Evolutionary conservation across 2,329 filamentous ascomycete species (phyloP).

Genomic region (Paecilomyces variotii): DNA sequence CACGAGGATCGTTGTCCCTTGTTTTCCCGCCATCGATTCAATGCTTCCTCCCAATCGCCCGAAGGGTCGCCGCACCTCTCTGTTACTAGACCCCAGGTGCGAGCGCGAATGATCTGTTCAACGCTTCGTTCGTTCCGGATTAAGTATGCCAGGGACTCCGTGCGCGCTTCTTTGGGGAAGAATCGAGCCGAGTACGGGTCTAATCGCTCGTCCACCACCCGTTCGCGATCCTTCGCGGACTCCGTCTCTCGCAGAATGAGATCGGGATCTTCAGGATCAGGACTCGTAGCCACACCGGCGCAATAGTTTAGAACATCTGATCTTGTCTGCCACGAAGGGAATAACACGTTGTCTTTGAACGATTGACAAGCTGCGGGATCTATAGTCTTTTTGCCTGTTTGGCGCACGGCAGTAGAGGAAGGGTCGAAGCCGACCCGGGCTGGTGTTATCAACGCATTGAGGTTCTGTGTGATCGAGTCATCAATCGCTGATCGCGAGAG

Average conservation of each 20-base stretch:
- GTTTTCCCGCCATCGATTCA: slow-evolving; percentile 53
- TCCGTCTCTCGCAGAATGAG: slow-evolving; percentile 61
- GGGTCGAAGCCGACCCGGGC: slow-evolving; percentile 67
- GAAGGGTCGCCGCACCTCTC: slow-evolving; percentile 62
- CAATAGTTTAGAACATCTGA: slow-evolving; percentile 85
- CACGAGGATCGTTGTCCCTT: slow-evolving; percentile 11
- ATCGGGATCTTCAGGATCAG: slow-evolving; percentile 81
- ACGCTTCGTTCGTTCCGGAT: slow-evolving; percentile 63
- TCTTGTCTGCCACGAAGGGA: slow-evolving; percentile 79
- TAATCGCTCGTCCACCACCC: slow-evolving; percentile 74
- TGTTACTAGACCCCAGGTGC: slow-evolving; percentile 72
- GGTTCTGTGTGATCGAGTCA: slow-evolving; percentile 85
- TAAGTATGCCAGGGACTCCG: slow-evolving; percentile 65
- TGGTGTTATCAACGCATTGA: slow-evolving; percentile 81
- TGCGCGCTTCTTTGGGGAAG: slow-evolving; percentile 66
- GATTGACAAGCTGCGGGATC: slow-evolving; percentile 54
- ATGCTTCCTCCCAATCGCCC: slow-evolving; percentile 56
- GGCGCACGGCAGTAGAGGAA: slow-evolving; percentile 60
- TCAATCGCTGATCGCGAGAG: slow-evolving; percentile 78
- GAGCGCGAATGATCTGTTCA: slow-evolving; percentile 68
- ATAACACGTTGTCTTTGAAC: slow-evolving; percentile 73
- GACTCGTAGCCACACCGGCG: slow-evolving; percentile 73
- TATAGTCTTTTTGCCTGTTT: slow-evolving; percentile 48
- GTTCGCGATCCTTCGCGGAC: slow-evolving; percentile 60
- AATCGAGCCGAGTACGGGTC: slow-evolving; percentile 87